Conservation (phyloP, 2,329 filamentous ascomycete species). For the Alternaria sp. region DNA sequence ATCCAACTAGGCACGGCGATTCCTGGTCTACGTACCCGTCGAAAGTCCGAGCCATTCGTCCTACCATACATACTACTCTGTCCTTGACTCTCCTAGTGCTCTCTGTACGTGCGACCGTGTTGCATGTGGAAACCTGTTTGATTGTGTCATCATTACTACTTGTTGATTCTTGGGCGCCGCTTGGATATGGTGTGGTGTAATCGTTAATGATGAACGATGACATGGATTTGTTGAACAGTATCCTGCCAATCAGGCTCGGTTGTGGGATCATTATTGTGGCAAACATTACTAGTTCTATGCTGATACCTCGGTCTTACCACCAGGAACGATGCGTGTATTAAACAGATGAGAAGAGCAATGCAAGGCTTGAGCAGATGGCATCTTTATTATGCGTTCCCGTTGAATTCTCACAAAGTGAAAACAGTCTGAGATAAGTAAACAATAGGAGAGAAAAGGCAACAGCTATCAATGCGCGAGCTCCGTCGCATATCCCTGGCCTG, state of each 20-base stretch:
- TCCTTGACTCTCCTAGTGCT: constrained; percentile 5
- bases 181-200: constrained; percentile 3
- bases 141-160: constrained; percentile 6
- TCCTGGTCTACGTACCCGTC: constrained; percentile 14
- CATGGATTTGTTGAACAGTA: neutral
- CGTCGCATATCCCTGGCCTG: too few species aligned
- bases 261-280: neutral
- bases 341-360: constrained; percentile 3
- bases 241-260: neutral
- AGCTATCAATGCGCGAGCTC: too few species aligned
- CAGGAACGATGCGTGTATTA: neutral
- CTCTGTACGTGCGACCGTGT: neutral
- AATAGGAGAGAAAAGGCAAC: too few species aligned
- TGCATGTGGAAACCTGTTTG: neutral
- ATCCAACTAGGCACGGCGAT: constrained; percentile 16
- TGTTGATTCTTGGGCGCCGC: neutral
- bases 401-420: neutral
- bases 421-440: neutral
- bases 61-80: constrained; percentile 4
- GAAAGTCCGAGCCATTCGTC: constrained; percentile 13
- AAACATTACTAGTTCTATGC: neutral
- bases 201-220: neutral
- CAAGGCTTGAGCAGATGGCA: neutral
- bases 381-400: neutral
- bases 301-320: neutral